Conservation (phyloP, 495 filamentous ascomycete species). For the Lophiotrema nucula region DNA sequence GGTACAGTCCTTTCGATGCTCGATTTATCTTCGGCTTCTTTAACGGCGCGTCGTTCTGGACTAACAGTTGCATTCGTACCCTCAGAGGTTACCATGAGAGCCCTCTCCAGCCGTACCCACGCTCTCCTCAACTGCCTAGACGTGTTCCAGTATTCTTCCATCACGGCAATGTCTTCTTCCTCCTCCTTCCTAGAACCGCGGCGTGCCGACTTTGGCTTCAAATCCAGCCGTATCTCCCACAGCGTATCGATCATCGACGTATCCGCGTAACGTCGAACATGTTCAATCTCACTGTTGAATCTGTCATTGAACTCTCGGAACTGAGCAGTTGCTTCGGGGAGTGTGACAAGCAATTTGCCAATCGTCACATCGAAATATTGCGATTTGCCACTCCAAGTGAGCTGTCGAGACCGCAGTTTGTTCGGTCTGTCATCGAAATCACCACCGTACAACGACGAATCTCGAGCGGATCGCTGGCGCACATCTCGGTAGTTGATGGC, state of each 20-base stretch:
- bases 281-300: slow-evolving; percentile 9
- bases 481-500: background rate
- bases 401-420: background rate
- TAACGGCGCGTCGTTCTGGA: background rate
- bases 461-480: background rate
- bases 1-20: slow-evolving; percentile 9
- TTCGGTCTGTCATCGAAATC: background rate
- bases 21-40: slow-evolving; percentile 5
- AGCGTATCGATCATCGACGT: slow-evolving; percentile 5
- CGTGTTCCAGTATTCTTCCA: background rate
- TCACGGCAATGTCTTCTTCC: background rate
- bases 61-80: slow-evolving; percentile 2
- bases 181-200: background rate
- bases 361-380: slow-evolving; percentile 10
- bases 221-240: slow-evolving; percentile 7
- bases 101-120: slow-evolving; percentile 2
- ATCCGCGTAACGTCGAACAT: background rate
- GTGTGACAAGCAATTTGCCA: background rate
- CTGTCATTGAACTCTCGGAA: background rate
- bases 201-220: slow-evolving; percentile 4
- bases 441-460: background rate
- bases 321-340: background rate
- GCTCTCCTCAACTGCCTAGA: background rate
- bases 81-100: background rate
- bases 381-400: background rate